These are phyloP conservation scores for Pichia heedii DNA, from an alignment of 805 yeast species.

Conservation along the genomic window DNA sequence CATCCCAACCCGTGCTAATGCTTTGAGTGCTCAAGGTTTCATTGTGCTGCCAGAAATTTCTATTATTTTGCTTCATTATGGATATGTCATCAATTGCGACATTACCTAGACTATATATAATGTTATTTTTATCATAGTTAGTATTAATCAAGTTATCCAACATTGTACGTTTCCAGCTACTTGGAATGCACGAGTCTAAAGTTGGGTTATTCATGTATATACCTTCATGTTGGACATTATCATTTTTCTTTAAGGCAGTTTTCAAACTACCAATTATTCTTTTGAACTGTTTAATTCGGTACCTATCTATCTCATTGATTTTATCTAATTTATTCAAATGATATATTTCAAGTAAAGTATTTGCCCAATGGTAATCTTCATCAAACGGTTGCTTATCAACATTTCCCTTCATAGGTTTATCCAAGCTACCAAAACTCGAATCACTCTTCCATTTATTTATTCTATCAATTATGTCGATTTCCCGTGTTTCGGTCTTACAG, in stretches of 20 bases:
- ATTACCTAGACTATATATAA: neutral
- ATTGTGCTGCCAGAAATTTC: conserved; percentile 10
- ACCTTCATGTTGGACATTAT: conserved; percentile 9
- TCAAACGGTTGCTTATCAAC: neutral
- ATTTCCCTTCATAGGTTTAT: neutral
- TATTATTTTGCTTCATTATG: neutral
- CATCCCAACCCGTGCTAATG: conserved; percentile 9
- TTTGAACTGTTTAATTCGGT: conserved; percentile 1
- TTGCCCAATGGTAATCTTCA: neutral
- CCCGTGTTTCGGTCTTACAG: neutral
- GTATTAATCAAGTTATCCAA: conserved; percentile 16
- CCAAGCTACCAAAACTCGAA: neutral
- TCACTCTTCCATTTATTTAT: conserved; percentile 4
- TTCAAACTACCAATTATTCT: neutral
- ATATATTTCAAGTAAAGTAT: neutral
- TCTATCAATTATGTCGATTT: conserved; percentile 3
- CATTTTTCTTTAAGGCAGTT: conserved; percentile 5
- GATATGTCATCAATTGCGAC: conserved; percentile 3
- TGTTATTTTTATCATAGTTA: neutral
- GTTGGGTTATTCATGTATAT: conserved; percentile 24
- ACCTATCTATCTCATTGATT: neutral
- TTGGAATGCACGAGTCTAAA: conserved; percentile 24
- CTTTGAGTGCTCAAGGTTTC: conserved; percentile 8
- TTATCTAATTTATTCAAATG: neutral
- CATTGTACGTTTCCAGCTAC: conserved; percentile 22